phyloP scores from a whole-genome alignment of 2,329 filamentous ascomycete genomes.

The Orbilia ellipsospora region DNA sequence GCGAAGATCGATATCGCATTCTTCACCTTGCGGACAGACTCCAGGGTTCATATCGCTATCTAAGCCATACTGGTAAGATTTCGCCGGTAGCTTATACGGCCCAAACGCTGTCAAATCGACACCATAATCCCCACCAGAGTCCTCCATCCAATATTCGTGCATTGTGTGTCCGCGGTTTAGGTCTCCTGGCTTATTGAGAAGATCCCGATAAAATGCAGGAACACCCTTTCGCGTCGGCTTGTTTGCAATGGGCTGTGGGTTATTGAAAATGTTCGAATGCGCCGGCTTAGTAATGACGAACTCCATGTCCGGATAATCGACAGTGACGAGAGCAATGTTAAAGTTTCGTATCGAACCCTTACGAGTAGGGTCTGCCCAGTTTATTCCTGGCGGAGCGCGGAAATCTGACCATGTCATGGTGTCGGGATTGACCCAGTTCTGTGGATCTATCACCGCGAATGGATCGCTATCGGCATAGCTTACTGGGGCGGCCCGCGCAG shows the following conservation, averaged over 20 bases:
- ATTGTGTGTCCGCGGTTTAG: conserved; percentile 68
- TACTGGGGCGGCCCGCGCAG: conserved; percentile 8
- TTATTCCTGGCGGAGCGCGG: conserved; percentile 65
- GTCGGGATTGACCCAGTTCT: conserved; percentile 68
- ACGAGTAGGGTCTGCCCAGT: conserved; percentile 65
- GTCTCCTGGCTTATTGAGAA: conserved; percentile 67
- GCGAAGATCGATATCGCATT: conserved; percentile 66
- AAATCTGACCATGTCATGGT: conserved; percentile 69
- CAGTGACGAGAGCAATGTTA: conserved; percentile 68
- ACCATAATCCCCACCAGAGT: conserved; percentile 67
- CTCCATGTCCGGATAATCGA: conserved; percentile 67
- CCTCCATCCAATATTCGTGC: conserved; percentile 71
- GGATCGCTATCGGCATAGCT: conserved; percentile 61
- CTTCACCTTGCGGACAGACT: conserved; percentile 64
- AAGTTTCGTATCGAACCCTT: conserved; percentile 67
- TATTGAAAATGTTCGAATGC: conserved; percentile 67
- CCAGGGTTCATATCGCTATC: conserved; percentile 66
- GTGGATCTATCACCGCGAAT: conserved; percentile 67
- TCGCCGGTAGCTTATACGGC: conserved; percentile 66
- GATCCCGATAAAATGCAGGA: conserved; percentile 66
- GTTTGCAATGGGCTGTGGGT: conserved; percentile 65
- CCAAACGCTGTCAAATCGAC: conserved; percentile 69
- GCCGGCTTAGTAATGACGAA: conserved; percentile 66
- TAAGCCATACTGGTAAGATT: conserved; percentile 67
- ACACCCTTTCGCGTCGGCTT: conserved; percentile 65